A percentile compares a stretch with the other conserved stretches of the same genome.
Evolutionary conservation across 306 rosid species (phyloP).

Genomic region (Gillenia trifoliata): DNA sequence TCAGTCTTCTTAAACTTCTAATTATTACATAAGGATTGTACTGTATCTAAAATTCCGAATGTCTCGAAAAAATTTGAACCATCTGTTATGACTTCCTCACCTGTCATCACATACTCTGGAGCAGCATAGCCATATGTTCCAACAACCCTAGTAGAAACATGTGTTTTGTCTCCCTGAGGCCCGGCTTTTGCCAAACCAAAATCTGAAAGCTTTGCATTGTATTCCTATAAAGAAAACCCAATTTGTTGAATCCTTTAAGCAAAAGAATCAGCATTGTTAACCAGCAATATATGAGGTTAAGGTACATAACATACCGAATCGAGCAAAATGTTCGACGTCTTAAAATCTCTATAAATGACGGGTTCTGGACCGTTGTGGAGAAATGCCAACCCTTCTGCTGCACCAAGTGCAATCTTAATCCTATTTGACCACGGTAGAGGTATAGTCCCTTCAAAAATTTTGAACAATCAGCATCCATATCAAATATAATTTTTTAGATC

Average conservation of each 20-base stretch:
- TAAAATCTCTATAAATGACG: slow-evolving; percentile 92
- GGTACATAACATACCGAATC: slow-evolving; percentile 60
- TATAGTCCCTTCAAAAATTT: slow-evolving; percentile 70
- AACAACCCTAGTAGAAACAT: slow-evolving; percentile 94
- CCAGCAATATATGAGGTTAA: background rate
- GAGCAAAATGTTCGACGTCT: slow-evolving; percentile 95
- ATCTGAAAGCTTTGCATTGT: slow-evolving; percentile 97
- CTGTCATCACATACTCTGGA: slow-evolving; percentile 98
- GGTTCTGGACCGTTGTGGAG: slow-evolving; percentile 93
- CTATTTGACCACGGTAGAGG: slow-evolving; percentile 96
- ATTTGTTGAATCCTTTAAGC: slow-evolving; percentile 13
- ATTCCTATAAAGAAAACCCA: slow-evolving; percentile 47
- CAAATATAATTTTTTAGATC: background rate
- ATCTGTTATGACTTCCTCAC: slow-evolving; percentile 32
- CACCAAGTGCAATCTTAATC: slow-evolving; percentile 89
- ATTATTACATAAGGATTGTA: background rate
- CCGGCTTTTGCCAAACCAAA: slow-evolving; percentile 98
- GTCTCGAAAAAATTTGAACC: slow-evolving; percentile 15
- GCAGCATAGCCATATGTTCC: slow-evolving; percentile 98
- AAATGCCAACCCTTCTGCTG: slow-evolving; percentile 95
- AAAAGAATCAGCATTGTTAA: background rate
- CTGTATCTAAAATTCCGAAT: background rate
- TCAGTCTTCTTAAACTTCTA: background rate
- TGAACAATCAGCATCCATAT: slow-evolving; percentile 32
- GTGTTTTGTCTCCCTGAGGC: slow-evolving; percentile 96